Evolutionary conservation across 2,329 filamentous ascomycete species (phyloP), one percentile per base, ranked within the genome.

Genomic region (Orbilia quercus): DNA sequence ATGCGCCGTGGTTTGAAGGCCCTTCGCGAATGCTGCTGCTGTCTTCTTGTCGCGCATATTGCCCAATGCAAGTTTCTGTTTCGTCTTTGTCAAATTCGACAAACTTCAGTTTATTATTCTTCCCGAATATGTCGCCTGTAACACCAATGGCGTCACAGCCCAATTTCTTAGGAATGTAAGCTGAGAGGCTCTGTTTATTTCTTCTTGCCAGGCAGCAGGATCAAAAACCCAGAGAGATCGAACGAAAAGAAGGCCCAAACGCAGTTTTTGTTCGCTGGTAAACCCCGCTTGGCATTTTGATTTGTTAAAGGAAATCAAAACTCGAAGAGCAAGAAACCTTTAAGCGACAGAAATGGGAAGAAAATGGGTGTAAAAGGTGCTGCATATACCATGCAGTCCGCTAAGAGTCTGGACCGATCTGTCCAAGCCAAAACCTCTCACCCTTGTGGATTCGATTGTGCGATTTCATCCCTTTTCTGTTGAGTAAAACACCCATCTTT

Each of bases 121-220:
- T 51, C 47, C 22, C 14, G 47, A 25, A 14, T 28, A 22, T n/a
- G 18, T 7, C 7, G 22, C 22, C 28, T 47, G 22, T 47, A 47
- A 47, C 44, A 47, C 16, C 44, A 14, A 47, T 22, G 31, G 45
- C 31, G 9, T 34, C n/a, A 36, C 25, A 7, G n/a, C 5, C 6
- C 18, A 36, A 60, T 60, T 22, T 34, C 14, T 14, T 31, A 22
- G 50, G 34, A 54, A 54, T 54, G 50, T 38, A 23, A 40, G n/a
- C 18, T 40, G 20, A 25, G 48, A 51, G 23, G 48, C 48, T 51
- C 48, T 51, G 25, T 20, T 16, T 14, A 48, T 28, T 23, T 48
- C 42, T 45, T 45, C 42, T 31, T 31, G 9, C 36, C 69, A 73
- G 69, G 60, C 69, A 73, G 48, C 69, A 73, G 69, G 69, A 73